Evolutionary conservation across 306 rosid genomes (phyloP), one percentile per base, ranked within the genome.

Genomic region (Lathyrus tuberosus): DNA sequence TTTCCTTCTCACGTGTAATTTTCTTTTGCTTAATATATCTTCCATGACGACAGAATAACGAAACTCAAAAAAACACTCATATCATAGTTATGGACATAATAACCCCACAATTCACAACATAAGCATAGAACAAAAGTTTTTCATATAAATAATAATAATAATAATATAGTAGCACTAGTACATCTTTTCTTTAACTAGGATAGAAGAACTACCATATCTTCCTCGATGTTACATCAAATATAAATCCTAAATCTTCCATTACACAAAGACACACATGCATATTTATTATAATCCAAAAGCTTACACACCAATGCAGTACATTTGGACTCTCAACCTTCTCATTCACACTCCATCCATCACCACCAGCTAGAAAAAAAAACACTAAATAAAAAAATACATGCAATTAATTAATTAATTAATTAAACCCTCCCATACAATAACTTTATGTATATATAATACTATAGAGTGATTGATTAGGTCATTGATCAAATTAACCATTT

Each of bases 171-270:
- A 72, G 79, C 62, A 68, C 68, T 22, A 28, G 30, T 56, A 52
- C 74, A 38, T 67, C 16, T 64, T 65, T 51, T 59, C 75, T 74
- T 65, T 42, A 65, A 65, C 66, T 59, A 52, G 22, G 31, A 77
- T 71, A 73, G 9, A 11, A 65, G 70, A 60, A 62, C 66, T 57
- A 73, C 66, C 78, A 83, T 79, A 87, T 89, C 90, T 78, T 87
- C 80, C 92, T 87, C 78, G 86, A 83, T 76, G 69, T 69, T 74
- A 82, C 88, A 86, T 48, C 87, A 84, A 10, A 26, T 22, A 46
- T 54, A 81, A 80, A 82, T 86, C 91, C 84, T 79, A 79, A 76
- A 75, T 66, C 86, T 72, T 86, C 53, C 48, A 67, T 78, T 70
- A 78, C 81, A 75, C 79, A 77, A 80, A 71, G 79, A 84, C 83